Conservation (phyloP, 345 rosid genomes). For the Eucalyptus cloeziana region DNA sequence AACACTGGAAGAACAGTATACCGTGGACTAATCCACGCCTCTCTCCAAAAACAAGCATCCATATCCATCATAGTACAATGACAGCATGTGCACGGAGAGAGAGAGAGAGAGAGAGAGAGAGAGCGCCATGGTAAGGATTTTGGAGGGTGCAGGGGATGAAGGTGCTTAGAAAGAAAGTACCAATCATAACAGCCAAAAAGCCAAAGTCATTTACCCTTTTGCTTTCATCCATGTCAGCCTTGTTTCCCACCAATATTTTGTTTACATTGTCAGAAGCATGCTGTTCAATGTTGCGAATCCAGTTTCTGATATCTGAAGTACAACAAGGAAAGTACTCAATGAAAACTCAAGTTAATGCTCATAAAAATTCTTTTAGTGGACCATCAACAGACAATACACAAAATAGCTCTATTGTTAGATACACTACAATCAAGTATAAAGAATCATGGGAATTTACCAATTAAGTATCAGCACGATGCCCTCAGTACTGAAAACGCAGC, state of each 20-base stretch:
- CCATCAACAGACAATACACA: neutral
- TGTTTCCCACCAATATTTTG: constrained; percentile 91
- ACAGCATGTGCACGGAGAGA: neutral
- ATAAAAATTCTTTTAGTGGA: neutral
- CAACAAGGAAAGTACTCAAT: neutral
- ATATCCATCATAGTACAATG: neutral
- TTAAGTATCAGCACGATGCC: neutral
- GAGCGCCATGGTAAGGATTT: neutral
- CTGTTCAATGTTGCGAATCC: constrained; percentile 98
- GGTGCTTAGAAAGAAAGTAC: neutral
- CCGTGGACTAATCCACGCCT: neutral
- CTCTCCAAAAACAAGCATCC: neutral
- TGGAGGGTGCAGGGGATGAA: neutral
- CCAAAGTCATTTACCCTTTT: constrained; percentile 49
- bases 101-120: neutral
- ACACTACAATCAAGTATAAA: neutral
- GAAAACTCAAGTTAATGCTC: neutral
- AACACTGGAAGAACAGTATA: neutral
- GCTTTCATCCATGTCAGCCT: constrained; percentile 99
- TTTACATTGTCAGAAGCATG: constrained; percentile 97
- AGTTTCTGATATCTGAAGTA: constrained; percentile 75
- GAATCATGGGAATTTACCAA: neutral
- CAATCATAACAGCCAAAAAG: neutral
- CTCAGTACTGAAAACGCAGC: too few relatives aligned
- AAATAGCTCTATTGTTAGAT: neutral